Evolutionary conservation across 441 rosid genomes (phyloP).

Genomic region (Metrosideros polymorpha): DNA sequence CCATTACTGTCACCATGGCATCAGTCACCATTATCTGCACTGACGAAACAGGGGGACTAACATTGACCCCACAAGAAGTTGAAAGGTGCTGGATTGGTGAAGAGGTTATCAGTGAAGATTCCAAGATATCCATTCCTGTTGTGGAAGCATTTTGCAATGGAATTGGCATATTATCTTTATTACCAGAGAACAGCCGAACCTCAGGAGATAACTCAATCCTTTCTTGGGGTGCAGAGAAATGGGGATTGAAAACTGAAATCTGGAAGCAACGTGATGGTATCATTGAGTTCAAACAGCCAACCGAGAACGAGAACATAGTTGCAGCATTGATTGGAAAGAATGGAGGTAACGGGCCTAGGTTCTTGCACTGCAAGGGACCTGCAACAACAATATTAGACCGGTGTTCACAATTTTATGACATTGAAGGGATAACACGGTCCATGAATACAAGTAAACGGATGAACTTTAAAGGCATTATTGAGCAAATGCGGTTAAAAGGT

Average conservation of each 20-base stretch:
- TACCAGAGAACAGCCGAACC: neutral
- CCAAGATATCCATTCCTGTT: neutral
- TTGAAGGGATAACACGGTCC: neutral
- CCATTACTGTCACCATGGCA: neutral
- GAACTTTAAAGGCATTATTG: neutral
- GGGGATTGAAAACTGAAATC: neutral
- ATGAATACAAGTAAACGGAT: neutral
- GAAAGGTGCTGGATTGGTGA: neutral
- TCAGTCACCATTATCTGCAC: neutral
- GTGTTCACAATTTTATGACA: constrained; percentile 1
- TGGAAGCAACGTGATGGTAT: neutral
- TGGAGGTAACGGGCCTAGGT: neutral
- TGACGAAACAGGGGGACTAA: neutral
- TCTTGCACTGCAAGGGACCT: neutral
- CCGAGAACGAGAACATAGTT: neutral
- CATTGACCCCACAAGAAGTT: neutral
- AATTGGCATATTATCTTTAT: neutral
- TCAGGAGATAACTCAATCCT: neutral
- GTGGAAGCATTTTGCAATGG: neutral
- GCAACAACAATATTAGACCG: neutral
- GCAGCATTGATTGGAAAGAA: neutral
- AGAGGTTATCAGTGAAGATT: neutral
- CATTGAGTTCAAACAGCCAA: neutral
- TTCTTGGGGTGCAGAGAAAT: neutral
- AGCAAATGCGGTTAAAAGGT: neutral